A percentile compares a stretch with the other conserved stretches of the same genome.
Conservation (phyloP, 2,329 filamentous ascomycete genomes). For the Epichloe brachyelytri region DNA sequence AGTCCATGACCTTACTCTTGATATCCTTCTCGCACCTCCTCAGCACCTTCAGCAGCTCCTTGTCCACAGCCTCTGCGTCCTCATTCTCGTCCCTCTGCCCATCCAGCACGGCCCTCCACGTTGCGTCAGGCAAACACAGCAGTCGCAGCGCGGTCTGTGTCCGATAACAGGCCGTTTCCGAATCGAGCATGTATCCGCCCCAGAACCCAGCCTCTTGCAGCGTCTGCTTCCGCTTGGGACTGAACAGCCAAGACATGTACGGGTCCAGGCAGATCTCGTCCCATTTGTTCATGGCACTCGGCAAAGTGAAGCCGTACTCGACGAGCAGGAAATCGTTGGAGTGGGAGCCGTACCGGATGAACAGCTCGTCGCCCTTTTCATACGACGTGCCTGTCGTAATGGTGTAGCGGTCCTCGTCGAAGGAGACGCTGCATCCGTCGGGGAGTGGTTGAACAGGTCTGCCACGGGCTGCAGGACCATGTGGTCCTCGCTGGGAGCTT, state of each 20-base stretch:
- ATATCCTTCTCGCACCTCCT: conserved; percentile 22
- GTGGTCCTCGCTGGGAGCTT: conserved; percentile 38
- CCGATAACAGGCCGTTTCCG: conserved; percentile 37
- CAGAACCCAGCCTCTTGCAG: conserved; percentile 36
- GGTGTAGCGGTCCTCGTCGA: conserved; percentile 37
- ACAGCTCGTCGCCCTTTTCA: conserved; percentile 47
- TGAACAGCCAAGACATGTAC: conserved; percentile 28
- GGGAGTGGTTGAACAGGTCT: conserved; percentile 55
- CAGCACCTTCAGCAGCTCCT: conserved; percentile 25
- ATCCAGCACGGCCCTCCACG: conserved; percentile 34
- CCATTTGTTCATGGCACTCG: conserved; percentile 32
- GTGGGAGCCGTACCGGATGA: conserved; percentile 56
- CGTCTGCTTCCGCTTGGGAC: conserved; percentile 18
- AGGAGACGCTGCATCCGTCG: conserved; percentile 38
- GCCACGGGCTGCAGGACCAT: conserved; percentile 60
- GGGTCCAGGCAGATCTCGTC: conserved; percentile 37
- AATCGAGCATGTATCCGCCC: conserved; percentile 38
- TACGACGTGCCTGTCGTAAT: conserved; percentile 40
- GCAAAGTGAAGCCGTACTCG: conserved; percentile 47
- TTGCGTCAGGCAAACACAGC: conserved; percentile 20
- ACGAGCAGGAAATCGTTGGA: conserved; percentile 57
- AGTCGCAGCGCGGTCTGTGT: conserved; percentile 39
- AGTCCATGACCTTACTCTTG: conserved; percentile 15
- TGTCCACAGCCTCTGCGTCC: conserved; percentile 25
- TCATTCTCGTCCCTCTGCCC: conserved; percentile 32